Evolutionary conservation across 2,329 filamentous ascomycete species (phyloP).

Genomic region (Paramyrothecium sp.): DNA sequence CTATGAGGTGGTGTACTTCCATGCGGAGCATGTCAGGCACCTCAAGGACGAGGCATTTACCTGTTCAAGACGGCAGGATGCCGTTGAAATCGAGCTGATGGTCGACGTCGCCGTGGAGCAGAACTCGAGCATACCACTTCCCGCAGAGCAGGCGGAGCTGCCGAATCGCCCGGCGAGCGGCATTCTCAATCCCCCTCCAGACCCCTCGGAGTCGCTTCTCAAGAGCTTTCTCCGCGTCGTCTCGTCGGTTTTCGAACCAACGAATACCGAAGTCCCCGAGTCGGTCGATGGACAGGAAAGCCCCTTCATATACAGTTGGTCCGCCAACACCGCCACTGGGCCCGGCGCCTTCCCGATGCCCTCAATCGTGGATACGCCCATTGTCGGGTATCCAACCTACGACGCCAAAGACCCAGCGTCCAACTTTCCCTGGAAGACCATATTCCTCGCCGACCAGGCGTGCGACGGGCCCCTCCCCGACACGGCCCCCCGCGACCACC

Average conservation of each 20-base stretch:
- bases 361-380: slow-evolving; percentile 56
- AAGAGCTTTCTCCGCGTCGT: slow-evolving; percentile 46
- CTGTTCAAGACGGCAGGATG: slow-evolving; percentile 68
- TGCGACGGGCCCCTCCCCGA: slow-evolving; percentile 60
- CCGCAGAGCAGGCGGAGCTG: slow-evolving; percentile 15
- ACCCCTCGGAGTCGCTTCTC: slow-evolving; percentile 39
- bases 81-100: slow-evolving; percentile 71
- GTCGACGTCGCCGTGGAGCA: slow-evolving; percentile 21
- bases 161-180: slow-evolving; percentile 3
- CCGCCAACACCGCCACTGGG: slow-evolving; percentile 53
- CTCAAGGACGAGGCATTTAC: slow-evolving; percentile 83
- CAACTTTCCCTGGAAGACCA: slow-evolving; percentile 63
- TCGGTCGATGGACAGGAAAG: slow-evolving; percentile 23
- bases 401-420: slow-evolving; percentile 31
- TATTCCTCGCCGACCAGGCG: slow-evolving; percentile 70
- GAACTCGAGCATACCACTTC: slow-evolving; percentile 19
- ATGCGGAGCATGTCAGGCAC: slow-evolving; percentile 72
- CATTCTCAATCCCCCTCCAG: slow-evolving; percentile 7
- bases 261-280: slow-evolving; percentile 26
- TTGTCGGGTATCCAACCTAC: slow-evolving; percentile 40
- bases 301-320: slow-evolving; percentile 44
- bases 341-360: slow-evolving; percentile 68
- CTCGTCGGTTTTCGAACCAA: slow-evolving; percentile 40
- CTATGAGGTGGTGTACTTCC: slow-evolving; percentile 83
- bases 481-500: slow-evolving; percentile 54